Evolutionary conservation across 805 yeast species (phyloP), one percentile per base, ranked within the genome.

Genomic region (Grigorovia humatica): DNA sequence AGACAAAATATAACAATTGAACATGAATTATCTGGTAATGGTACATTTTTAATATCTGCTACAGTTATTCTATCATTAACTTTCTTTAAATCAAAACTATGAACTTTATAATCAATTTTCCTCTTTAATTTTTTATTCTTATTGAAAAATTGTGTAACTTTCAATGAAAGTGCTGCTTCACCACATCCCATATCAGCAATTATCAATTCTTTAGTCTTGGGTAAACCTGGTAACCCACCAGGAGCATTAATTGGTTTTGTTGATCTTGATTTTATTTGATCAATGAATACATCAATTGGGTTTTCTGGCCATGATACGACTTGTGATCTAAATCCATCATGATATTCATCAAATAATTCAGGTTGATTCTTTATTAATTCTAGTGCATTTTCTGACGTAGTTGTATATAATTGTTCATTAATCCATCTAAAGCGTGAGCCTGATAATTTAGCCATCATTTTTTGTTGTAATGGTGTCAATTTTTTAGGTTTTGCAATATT

Each of bases 121-220:
- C 64, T 64, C 50, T 59, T 62, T 12, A 53, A 52, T 46, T 58
- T 61, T 29, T 63, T 66, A 46, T 64, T 67, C 53, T 63, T 60
- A 48, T 70, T 70, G 54, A 77, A 70, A 59, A 78, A 77, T 9
- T 76, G 73, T 48, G 73, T 73, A 48, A 87, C 76, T 59, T 88
- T 86, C 43, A 74, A 68, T 1, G 96, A 82, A 47, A 93, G 75
- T 60, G 86, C 85, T 0, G 98, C 99, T 68, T 93, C 99, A 51
- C 99, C 99, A 68, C 99, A 93, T 11, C 99, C 99, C 98, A 93
- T 91, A 70, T 93, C 99, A 0, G 98, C 97, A 53, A 93, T 78
- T 2, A 85, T 88, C 41, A 91, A 81, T 53, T 77, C 76, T 46
- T 74, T 78, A 20, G 64, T 64, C 17, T 60, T 60, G 8, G 65